Base-by-base conservation (phyloP, 208 protist species). In the Acanthamoeba lenticulata region DNA sequence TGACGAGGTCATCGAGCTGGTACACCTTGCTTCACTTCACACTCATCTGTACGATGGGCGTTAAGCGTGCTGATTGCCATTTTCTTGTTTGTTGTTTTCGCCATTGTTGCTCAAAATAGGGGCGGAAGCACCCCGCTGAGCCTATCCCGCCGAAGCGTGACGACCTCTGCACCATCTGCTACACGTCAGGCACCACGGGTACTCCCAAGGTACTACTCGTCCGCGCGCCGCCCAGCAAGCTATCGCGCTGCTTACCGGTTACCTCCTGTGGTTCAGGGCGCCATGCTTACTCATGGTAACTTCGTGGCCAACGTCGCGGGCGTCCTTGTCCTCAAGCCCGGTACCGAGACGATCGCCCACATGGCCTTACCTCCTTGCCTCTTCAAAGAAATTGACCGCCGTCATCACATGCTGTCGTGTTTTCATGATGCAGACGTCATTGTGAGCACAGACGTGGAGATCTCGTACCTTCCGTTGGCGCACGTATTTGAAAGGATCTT, bases 401-500 rank as follows among this genome's bases (percentile, higher is more conserved):
- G 3, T 45, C 36, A 29, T 45, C 7, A 44, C 34, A 17, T 74
- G n/a, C 19, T 11, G 21, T 81, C 72, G 65, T 38, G 9, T 36
- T 38, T 24, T 17, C 9, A n/a, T 49, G 21, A 83, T 49, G 38
- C 36, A 34, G 49, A 69, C 24, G 32, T 69, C 34, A 24, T 93
- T 5, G 2, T 17, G 3, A 1, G 27, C 11, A 19, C 40, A 42
- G 95, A 97, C 47, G 86, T 97, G 3, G 96, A 98, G 62, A 67
- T 98, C 32, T 97, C 95, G 1, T 98, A 97, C 92, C 92, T 98
- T 9, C 98, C 98, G 34, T 86, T 98, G 15, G 97, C 98, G 11
- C 98, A 98, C 92, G 92, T 97, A 29, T 98, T 98, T 62, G 98
- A 98, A 91, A 47, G 95, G 4, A 52, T 95, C 34, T 15, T 57